Conservation (phyloP, 352 stramenopile genomes). For the Phytopythium litorale region DNA sequence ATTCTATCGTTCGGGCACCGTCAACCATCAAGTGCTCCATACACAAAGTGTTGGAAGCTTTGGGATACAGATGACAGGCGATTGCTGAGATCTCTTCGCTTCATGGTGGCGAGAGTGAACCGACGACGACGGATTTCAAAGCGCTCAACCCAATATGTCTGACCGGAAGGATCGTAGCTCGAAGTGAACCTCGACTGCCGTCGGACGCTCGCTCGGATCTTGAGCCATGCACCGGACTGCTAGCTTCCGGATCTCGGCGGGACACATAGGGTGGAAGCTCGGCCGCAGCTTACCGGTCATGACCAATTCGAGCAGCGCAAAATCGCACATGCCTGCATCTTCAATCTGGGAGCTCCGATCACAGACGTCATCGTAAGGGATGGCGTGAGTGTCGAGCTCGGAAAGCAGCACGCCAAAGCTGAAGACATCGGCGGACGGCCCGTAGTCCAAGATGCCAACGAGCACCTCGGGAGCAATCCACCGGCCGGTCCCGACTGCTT, state of each 20-base stretch:
- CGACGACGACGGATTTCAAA: not conserved
- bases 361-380: constrained; percentile 4
- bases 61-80: too few relatives aligned
- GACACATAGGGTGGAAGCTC: constrained; percentile 26
- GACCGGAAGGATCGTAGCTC: not conserved
- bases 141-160: too few relatives aligned
- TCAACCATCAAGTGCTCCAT: too few relatives aligned
- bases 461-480: constrained; percentile 20
- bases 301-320: constrained; percentile 26
- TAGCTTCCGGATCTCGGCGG: constrained; percentile 25
- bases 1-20: too few relatives aligned
- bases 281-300: constrained; percentile 18
- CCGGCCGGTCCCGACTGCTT: constrained; percentile 2
- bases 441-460: constrained; percentile 33
- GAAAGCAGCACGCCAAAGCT: constrained; percentile 64
- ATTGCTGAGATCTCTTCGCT: too few relatives aligned
- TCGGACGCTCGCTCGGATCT: constrained; percentile 26
- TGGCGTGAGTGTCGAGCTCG: constrained; percentile 9
- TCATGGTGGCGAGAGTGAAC: too few relatives aligned
- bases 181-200: constrained; percentile 36
- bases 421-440: constrained; percentile 57
- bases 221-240: constrained; percentile 29
- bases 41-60: too few relatives aligned
- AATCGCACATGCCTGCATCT: constrained; percentile 10
- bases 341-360: constrained; percentile 7